phyloP scores from a whole-genome alignment of 805 yeast genomes.

The Starmerella bombicola region DNA sequence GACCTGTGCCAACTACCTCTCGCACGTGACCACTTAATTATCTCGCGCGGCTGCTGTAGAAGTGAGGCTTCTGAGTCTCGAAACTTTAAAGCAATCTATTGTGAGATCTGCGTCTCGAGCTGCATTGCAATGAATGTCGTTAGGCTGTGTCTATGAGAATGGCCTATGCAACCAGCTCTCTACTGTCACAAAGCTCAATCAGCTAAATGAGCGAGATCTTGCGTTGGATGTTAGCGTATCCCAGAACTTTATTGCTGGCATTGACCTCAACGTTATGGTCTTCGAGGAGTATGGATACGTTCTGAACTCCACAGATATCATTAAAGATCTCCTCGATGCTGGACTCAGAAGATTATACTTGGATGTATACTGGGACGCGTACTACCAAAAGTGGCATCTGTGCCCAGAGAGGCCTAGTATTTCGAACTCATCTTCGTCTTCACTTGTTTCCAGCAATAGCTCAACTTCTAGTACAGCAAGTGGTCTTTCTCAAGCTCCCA shows the following conservation, averaged over 20 bases:
- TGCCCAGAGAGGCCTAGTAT: slow-evolving; percentile 34
- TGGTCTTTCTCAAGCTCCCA: neutral
- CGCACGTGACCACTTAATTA: too few relatives aligned
- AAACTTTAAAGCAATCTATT: too few relatives aligned
- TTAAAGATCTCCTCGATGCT: slow-evolving; percentile 23
- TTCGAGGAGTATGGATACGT: slow-evolving; percentile 28
- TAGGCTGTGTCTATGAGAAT: slow-evolving; percentile 18
- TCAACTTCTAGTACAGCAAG: neutral
- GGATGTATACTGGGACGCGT: slow-evolving; percentile 43
- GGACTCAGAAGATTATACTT: slow-evolving; percentile 32
- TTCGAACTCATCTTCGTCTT: neutral
- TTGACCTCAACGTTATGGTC: slow-evolving; percentile 26
- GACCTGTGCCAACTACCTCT: too few relatives aligned
- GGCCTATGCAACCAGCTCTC: slow-evolving; percentile 22
- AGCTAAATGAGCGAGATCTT: slow-evolving; percentile 29
- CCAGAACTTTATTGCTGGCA: slow-evolving; percentile 27
- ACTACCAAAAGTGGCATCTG: slow-evolving; percentile 37
- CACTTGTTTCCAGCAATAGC: neutral
- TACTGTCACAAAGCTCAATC: slow-evolving; percentile 17
- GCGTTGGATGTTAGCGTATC: slow-evolving; percentile 27
- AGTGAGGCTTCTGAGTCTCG: too few relatives aligned
- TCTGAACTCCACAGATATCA: slow-evolving; percentile 18
- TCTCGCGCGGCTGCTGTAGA: too few relatives aligned
- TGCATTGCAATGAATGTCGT: slow-evolving; percentile 9
- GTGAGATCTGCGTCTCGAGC: too few relatives aligned